Evolutionary conservation across 2,329 filamentous ascomycete genomes (phyloP).

Genomic region (Saccharata proteae): DNA sequence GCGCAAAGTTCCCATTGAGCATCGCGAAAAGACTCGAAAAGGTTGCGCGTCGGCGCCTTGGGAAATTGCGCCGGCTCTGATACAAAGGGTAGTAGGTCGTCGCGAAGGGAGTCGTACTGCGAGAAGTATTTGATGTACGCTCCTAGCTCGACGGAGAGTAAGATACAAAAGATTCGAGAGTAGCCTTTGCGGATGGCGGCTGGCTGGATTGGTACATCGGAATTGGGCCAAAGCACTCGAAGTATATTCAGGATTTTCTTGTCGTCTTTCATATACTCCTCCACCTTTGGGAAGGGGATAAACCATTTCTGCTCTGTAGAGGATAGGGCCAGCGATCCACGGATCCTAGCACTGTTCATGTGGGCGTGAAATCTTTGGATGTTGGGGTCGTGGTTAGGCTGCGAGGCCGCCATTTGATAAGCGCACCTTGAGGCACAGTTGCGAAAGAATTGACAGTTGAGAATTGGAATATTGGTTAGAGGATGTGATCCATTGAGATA

Average conservation of each 20-base stretch:
- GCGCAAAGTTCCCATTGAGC: slow-evolving; percentile 13
- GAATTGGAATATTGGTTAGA: too few species aligned
- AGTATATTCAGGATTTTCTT: neutral
- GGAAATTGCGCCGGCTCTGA: neutral
- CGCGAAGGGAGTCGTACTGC: slow-evolving; percentile 5
- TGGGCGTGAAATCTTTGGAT: neutral
- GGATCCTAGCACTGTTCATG: neutral
- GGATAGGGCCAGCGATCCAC: too few species aligned
- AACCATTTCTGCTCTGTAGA: neutral
- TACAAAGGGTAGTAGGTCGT: slow-evolving; percentile 11
- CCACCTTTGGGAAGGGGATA: neutral
- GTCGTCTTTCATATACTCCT: neutral
- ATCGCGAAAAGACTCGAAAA: slow-evolving; percentile 10
- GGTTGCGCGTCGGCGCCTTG: neutral
- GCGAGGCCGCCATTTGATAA: neutral
- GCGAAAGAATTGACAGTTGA: too few species aligned
- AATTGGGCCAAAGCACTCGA: neutral
- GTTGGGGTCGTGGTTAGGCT: neutral
- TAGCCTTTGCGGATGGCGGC: slow-evolving; percentile 7
- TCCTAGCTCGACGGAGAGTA: slow-evolving; percentile 10
- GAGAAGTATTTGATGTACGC: slow-evolving; percentile 9
- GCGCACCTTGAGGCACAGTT: neutral
- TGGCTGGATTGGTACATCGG: neutral
- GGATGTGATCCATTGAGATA: too few species aligned
- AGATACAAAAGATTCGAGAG: slow-evolving; percentile 11